Conservation (phyloP, 1,284 basidiomycete genomes). For the Marasmius oreades region DNA sequence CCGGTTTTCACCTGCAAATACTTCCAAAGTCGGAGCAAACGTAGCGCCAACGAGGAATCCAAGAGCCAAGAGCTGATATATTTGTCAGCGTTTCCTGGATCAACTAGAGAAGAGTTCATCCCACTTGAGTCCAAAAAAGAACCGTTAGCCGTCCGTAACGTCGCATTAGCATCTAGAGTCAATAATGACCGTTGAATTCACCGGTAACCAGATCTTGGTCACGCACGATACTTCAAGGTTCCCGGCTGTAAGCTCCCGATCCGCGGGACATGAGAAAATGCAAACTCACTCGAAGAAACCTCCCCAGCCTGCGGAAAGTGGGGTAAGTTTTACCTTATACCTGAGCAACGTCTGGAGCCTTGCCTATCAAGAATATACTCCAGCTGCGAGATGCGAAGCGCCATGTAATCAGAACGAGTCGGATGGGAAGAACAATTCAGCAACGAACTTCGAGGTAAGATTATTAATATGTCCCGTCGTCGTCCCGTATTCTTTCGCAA, state of each 20-base stretch:
- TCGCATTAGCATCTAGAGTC: conserved; percentile 41
- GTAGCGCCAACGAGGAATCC: conserved; percentile 44
- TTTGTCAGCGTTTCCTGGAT: background rate
- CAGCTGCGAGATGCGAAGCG: conserved; percentile 28
- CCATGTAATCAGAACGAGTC: background rate
- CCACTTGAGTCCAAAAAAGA: conserved; percentile 50
- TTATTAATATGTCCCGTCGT: conserved; percentile 47
- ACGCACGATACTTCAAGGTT: background rate
- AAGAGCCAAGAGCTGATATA: conserved; percentile 32
- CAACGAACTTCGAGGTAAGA: conserved; percentile 39
- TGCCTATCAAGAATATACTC: conserved; percentile 50
- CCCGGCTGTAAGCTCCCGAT: background rate
- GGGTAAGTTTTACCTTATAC: background rate
- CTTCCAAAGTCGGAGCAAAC: conserved; percentile 41
- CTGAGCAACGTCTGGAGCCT: background rate
- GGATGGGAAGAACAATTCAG: background rate
- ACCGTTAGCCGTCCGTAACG: conserved; percentile 48
- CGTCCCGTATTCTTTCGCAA: conserved; percentile 44
- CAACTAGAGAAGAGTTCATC: conserved; percentile 1
- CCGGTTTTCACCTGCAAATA: conserved; percentile 34
- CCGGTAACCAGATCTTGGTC: background rate
- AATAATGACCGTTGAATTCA: background rate
- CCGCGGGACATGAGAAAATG: too few species aligned
- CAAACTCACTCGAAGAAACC: conserved; percentile 34
- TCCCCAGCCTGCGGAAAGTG: conserved; percentile 31